Evolutionary conservation across 1,139 yeast species (phyloP).

Genomic region (Yamadazyma sp.): DNA sequence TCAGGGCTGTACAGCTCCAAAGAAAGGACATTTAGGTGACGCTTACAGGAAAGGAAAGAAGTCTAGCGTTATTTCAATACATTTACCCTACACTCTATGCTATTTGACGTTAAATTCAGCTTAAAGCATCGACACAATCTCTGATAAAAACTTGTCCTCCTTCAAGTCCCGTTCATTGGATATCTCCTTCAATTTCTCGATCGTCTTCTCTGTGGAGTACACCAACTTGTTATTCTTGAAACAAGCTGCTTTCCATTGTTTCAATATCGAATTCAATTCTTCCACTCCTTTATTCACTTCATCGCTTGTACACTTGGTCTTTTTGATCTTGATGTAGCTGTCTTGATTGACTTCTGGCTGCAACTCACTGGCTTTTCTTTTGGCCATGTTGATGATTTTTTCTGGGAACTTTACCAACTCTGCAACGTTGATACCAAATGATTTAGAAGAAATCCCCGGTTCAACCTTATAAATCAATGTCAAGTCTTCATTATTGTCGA

Average conservation of each 20-base stretch:
- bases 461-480: conserved; percentile 89
- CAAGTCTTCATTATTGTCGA: conserved; percentile 68
- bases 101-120: too few species aligned
- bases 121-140: conserved; percentile 37
- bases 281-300: conserved; percentile 61
- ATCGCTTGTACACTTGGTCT: conserved; percentile 50
- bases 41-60: background rate
- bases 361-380: conserved; percentile 84
- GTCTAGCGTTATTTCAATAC: too few species aligned
- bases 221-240: conserved; percentile 38
- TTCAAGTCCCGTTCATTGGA: conserved; percentile 25
- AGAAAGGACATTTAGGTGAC: background rate
- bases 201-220: conserved; percentile 33
- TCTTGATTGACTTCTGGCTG: conserved; percentile 62
- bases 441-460: conserved; percentile 88
- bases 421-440: conserved; percentile 97
- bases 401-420: conserved; percentile 90
- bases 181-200: conserved; percentile 37
- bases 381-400: conserved; percentile 91
- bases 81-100: too few species aligned
- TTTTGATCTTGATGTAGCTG: conserved; percentile 42
- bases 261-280: conserved; percentile 53
- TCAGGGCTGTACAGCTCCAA: conserved; percentile 2
- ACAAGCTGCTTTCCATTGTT: conserved; percentile 58
- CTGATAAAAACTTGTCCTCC: conserved; percentile 42